Conservation (phyloP, 2,329 filamentous ascomycete genomes). For the Hawksworthiomyces lignivorus region DNA sequence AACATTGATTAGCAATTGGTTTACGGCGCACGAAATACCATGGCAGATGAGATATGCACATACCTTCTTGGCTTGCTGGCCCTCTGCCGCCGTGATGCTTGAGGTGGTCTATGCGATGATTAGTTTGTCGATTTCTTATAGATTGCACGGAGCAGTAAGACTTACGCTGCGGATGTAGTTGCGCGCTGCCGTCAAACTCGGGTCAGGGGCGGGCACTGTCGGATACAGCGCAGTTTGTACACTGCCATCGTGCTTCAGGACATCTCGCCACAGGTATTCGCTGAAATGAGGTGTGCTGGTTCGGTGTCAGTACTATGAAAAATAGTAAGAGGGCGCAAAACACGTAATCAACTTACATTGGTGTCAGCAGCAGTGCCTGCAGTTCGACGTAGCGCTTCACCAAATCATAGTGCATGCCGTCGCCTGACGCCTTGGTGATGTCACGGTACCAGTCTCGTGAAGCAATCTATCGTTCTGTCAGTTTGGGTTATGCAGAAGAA, state of each 20-base stretch:
- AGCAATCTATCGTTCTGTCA: constrained; percentile 24
- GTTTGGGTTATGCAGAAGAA: no score
- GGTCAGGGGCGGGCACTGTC: constrained; percentile 54
- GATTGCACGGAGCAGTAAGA: neutral
- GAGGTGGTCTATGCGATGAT: constrained; percentile 9
- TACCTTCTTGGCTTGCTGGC: constrained; percentile 15
- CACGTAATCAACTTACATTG: constrained; percentile 39
- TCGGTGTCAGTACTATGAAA: no score
- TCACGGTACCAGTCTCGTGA: constrained; percentile 89
- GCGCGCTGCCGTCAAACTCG: constrained; percentile 65
- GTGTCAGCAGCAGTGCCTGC: constrained; percentile 58
- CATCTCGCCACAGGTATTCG: constrained; percentile 89
- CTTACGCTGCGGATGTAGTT: constrained; percentile 61
- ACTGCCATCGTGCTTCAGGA: constrained; percentile 67
- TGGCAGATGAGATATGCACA: constrained; percentile 26
- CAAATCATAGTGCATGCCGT: constrained; percentile 80
- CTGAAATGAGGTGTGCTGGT: constrained; percentile 73
- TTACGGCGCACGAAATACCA: no score
- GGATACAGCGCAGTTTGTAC: constrained; percentile 78
- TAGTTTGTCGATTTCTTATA: neutral
- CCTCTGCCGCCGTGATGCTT: constrained; percentile 19
- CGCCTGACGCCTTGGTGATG: constrained; percentile 63
- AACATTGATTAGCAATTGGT: constrained; percentile 22
- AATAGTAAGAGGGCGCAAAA: no score
- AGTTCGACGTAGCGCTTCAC: constrained; percentile 76